Conservation (phyloP, 306 rosid genomes). For the Castanea mollissima region DNA sequence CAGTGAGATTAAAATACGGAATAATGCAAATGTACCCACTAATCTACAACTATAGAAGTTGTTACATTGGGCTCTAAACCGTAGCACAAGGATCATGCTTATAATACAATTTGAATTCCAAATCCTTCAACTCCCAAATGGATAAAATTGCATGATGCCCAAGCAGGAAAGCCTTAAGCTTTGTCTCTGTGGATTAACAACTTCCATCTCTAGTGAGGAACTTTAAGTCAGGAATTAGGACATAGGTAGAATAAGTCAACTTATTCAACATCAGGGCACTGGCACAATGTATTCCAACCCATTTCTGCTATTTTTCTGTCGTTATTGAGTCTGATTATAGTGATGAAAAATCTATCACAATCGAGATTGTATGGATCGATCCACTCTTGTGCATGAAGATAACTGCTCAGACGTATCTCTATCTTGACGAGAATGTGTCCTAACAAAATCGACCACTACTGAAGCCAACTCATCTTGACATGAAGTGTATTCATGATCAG, state of each 20-base stretch:
- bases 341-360: conserved; percentile 24
- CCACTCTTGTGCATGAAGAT: conserved; percentile 14
- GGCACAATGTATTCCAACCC: background rate
- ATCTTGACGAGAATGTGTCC: conserved; percentile 27
- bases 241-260: background rate
- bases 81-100: background rate
- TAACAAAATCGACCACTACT: conserved; percentile 61
- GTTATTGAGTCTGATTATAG: background rate
- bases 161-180: background rate
- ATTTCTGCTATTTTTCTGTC: background rate
- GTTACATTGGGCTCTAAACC: too few species aligned
- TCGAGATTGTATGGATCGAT: conserved; percentile 43
- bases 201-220: background rate
- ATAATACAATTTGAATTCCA: background rate
- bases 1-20: too few species aligned
- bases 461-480: conserved; percentile 63
- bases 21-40: too few species aligned
- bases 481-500: conserved; percentile 68
- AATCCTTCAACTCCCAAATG: background rate
- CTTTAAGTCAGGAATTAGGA: background rate
- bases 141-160: background rate
- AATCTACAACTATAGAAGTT: too few species aligned
- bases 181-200: background rate
- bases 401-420: conserved; percentile 24
- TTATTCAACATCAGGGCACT: too few species aligned